A percentile compares a stretch with the other conserved stretches of the same genome.
Evolutionary conservation across 805 yeast genomes (phyloP).

Genomic region (Wickerhamomyces chambardii): DNA sequence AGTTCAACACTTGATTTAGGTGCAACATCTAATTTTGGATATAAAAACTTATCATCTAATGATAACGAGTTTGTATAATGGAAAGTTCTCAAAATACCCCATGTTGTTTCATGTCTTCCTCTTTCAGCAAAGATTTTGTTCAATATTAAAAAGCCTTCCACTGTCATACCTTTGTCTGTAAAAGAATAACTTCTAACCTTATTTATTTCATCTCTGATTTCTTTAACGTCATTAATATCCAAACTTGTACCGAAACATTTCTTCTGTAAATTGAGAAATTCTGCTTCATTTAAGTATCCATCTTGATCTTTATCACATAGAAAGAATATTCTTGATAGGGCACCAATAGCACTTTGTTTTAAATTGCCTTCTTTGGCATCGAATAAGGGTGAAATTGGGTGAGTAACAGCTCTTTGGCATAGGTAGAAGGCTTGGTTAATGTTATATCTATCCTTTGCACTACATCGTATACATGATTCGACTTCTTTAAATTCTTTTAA

Average conservation of each 20-base stretch:
- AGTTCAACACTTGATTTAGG: constrained; percentile 76
- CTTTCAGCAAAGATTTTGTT: constrained; percentile 80
- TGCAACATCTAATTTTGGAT: constrained; percentile 72
- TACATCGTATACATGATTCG: constrained; percentile 83
- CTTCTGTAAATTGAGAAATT: constrained; percentile 58
- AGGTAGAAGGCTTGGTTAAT: constrained; percentile 89
- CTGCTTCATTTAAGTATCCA: constrained; percentile 65
- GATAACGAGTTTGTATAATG: constrained; percentile 91
- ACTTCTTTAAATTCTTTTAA: constrained; percentile 89
- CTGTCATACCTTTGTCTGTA: constrained; percentile 47
- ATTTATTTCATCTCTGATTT: constrained; percentile 28
- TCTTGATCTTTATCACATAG: constrained; percentile 89
- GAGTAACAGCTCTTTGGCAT: constrained; percentile 88
- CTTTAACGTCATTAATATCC: constrained; percentile 39
- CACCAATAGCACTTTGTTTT: constrained; percentile 69
- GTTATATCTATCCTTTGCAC: constrained; percentile 77
- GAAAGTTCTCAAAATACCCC: constrained; percentile 88
- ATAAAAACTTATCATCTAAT: constrained; percentile 67
- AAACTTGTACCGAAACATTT: constrained; percentile 63
- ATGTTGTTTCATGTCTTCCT: constrained; percentile 93
- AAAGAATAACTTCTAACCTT: constrained; percentile 22
- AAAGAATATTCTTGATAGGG: constrained; percentile 74
- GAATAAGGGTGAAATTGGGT: constrained; percentile 87
- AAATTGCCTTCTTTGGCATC: constrained; percentile 84
- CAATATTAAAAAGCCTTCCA: constrained; percentile 66